These are phyloP conservation scores for Funneliformis caledonium DNA, from an alignment of 371 early-diverging fungal species.

Conservation along the genomic window DNA sequence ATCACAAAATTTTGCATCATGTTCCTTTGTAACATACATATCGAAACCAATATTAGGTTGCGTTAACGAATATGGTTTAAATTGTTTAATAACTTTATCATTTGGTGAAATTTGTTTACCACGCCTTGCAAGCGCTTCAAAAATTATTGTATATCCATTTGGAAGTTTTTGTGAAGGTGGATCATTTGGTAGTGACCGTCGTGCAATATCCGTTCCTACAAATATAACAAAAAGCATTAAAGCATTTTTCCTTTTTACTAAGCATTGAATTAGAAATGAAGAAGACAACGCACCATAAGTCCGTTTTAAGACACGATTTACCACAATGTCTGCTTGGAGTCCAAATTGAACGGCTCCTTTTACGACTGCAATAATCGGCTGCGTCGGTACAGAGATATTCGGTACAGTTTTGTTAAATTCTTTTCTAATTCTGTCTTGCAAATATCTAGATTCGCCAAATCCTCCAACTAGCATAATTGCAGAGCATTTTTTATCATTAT, in stretches of 20 bases:
- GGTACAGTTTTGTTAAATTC: slow-evolving; percentile 42
- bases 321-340: not conserved
- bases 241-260: too few relatives aligned
- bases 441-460: slow-evolving; percentile 45
- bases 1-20: slow-evolving; percentile 15
- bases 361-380: slow-evolving; percentile 44
- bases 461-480: slow-evolving; percentile 30
- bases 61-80: not conserved
- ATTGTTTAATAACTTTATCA: not conserved
- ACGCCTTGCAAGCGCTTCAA: not conserved
- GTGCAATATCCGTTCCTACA: not conserved
- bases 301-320: not conserved
- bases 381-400: slow-evolving; percentile 37
- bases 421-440: slow-evolving; percentile 49
- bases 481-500: not conserved
- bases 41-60: slow-evolving; percentile 14
- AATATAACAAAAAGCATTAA: not conserved
- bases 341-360: slow-evolving; percentile 32
- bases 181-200: slow-evolving; percentile 16
- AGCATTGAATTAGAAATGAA: not conserved
- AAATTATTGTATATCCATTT: not conserved
- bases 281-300: not conserved
- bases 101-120: not conserved
- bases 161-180: not conserved
- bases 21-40: not conserved